These are phyloP conservation scores for Coemansia aciculifera DNA, from an alignment of 192 early-diverging fungal species.

Conservation along the genomic window DNA sequence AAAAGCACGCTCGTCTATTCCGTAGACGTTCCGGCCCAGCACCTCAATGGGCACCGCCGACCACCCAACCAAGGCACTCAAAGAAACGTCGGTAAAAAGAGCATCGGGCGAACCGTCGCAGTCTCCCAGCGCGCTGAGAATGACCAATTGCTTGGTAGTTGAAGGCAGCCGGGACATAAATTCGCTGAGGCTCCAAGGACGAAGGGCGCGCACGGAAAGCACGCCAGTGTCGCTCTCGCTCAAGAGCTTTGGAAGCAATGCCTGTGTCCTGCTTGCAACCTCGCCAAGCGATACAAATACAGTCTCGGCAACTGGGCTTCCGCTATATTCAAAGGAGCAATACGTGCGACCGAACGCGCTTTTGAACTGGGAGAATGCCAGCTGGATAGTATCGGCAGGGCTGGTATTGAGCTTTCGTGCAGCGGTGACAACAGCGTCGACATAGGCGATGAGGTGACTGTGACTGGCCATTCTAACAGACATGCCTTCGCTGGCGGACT, in stretches of 20 bases:
- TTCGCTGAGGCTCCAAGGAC: conserved; percentile 81
- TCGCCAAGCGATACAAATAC: conserved; percentile 80
- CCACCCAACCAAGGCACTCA: conserved; percentile 59
- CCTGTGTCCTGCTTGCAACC: conserved; percentile 53
- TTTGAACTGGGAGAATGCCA: conserved; percentile 50
- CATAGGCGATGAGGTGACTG: conserved; percentile 52
- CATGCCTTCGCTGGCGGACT: conserved; percentile 56
- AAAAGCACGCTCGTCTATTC: background rate
- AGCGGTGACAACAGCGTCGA: conserved; percentile 13
- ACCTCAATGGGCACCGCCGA: conserved; percentile 41
- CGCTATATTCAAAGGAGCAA: conserved; percentile 81
- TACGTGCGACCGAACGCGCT: conserved; percentile 62
- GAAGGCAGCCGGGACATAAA: conserved; percentile 70
- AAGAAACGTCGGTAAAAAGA: conserved; percentile 73
- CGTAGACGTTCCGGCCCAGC: conserved; percentile 18
- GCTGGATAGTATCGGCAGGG: conserved; percentile 17
- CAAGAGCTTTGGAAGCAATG: conserved; percentile 55
- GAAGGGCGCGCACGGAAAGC: conserved; percentile 73
- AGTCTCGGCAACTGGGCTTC: conserved; percentile 66
- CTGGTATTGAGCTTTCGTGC: background rate
- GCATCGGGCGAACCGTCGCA: conserved; percentile 56
- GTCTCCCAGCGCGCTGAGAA: conserved; percentile 67
- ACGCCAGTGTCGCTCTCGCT: conserved; percentile 61
- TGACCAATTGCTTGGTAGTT: conserved; percentile 66
- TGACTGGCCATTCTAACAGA: conserved; percentile 60